A percentile compares a stretch with the other conserved stretches of the same genome.
Evolutionary conservation across 805 yeast genomes (phyloP).

Genomic region (Kuraishia ogatae): DNA sequence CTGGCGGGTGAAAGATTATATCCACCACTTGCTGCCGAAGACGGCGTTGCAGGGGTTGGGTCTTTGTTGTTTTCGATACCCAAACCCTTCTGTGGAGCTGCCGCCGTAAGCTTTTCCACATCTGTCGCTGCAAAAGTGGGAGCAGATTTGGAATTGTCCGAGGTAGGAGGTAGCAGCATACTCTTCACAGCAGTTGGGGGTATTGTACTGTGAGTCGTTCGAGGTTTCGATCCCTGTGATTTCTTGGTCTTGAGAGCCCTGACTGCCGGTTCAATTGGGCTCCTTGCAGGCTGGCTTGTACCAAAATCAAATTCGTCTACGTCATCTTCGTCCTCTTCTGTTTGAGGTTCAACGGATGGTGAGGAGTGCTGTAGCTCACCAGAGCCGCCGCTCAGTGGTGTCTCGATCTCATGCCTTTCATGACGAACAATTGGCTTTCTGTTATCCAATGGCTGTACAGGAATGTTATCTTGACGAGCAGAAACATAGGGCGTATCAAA

Average conservation of each 20-base stretch:
- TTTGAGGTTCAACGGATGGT: not conserved
- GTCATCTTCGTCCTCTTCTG: not conserved
- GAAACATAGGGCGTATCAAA: not conserved
- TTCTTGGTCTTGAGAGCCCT: not conserved
- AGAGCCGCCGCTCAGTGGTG: not conserved
- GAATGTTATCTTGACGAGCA: not conserved
- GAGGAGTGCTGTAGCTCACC: not conserved
- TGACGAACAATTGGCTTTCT: not conserved
- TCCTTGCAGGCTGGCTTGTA: not conserved
- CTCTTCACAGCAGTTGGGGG: not conserved
- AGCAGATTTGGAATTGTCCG: not conserved
- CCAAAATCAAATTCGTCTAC: not conserved
- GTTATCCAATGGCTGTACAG: not conserved
- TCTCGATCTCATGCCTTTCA: not conserved
- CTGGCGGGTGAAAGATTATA: not conserved
- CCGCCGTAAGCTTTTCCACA: not conserved
- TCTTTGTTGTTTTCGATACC: not conserved
- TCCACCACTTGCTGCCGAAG: not conserved
- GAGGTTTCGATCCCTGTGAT: not conserved
- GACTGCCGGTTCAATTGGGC: not conserved
- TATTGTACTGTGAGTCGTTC: no score
- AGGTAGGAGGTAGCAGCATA: not conserved
- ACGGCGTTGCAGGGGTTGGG: not conserved
- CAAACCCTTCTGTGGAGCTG: not conserved
- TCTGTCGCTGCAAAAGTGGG: not conserved